Base-by-base conservation (phyloP, 495 filamentous ascomycete genomes). In the Podospora conica region DNA sequence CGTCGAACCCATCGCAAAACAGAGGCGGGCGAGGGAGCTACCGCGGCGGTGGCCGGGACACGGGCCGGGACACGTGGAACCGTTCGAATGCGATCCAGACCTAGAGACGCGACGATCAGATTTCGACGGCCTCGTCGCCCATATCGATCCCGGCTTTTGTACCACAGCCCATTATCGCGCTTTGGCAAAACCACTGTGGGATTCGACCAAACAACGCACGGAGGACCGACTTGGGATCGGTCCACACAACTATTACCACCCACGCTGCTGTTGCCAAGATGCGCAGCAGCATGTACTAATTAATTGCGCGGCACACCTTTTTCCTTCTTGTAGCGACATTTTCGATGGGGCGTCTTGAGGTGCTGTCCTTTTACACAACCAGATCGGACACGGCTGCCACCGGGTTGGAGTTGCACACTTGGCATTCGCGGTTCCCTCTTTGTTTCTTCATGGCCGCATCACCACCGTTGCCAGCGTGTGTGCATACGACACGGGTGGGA, bases 21-120 rank as follows among this genome's bases (percentile, higher is more conserved):
- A 67, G 65, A 27, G 65, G 64, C 29, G 53, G 60, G 28, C 68
- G 76, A 12, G 75, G 75, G 12, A 65, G 71, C 8, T 78, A 72
- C 31, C 69, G 75, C 7, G 67, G 68, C 24, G 69, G 74, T 15
- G 66, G 71, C 9, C 70, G 72, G 9, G 71, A 67, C 6, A 23
- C n/a, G n/a, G n/a, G n/a, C n/a, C n/a, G n/a, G n/a, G n/a, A 20
- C 28, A n/a, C n/a, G n/a, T 78, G 76, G 76, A 75, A 60, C 28
- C 61, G 64, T 23, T 5, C 69, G 9, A 31, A 68, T 3, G 67
- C 69, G 12, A 69, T 73, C 57, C 75, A 73, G 55, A 72, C 74
- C 6, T 77, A 65, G 40, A 53, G 6, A 55, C 12, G 53, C 21
- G 55, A 55, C 40, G 55, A 48, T 18, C 15, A 15, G 3, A 18